Percentiles rank a stretch among this genome's conserved stretches.
phyloP scores from a whole-genome alignment of 2,329 filamentous ascomycete genomes.

The Alternaria sp. region DNA sequence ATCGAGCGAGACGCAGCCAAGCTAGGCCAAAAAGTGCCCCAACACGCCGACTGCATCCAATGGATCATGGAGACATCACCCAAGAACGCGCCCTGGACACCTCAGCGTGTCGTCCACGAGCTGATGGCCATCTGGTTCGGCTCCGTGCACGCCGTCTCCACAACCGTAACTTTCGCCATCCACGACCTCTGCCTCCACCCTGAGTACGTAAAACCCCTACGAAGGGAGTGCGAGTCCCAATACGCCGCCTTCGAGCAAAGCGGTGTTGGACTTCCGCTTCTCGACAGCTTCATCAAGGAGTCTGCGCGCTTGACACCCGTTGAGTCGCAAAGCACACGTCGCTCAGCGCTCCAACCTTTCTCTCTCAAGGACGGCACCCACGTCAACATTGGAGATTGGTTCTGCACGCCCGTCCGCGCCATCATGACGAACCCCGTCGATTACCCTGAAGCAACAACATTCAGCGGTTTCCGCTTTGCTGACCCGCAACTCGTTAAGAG shows the following conservation, averaged over 20 bases:
- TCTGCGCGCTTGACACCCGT: constrained; percentile 25
- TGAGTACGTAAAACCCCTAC: constrained; percentile 25
- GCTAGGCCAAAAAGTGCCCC: constrained; percentile 15
- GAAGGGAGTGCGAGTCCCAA: constrained; percentile 18
- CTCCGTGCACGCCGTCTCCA: constrained; percentile 37
- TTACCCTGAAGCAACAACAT: constrained; percentile 18
- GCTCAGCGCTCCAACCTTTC: constrained; percentile 21
- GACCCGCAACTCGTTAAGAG: constrained; percentile 13
- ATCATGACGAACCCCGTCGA: constrained; percentile 19
- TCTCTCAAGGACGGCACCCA: constrained; percentile 21
- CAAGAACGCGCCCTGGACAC: constrained; percentile 31
- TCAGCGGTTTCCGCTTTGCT: constrained; percentile 29
- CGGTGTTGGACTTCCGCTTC: constrained; percentile 20
- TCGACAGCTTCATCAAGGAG: constrained; percentile 34
- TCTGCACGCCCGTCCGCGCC: constrained; percentile 23
- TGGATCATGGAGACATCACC: constrained; percentile 45
- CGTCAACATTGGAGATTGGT: constrained; percentile 24
- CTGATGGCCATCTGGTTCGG: constrained; percentile 48
- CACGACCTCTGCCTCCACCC: constrained; percentile 24
- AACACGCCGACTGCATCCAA: constrained; percentile 37
- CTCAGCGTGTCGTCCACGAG: constrained; percentile 34
- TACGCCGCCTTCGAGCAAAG: constrained; percentile 21
- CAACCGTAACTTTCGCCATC: constrained; percentile 24
- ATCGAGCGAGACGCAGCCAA: constrained; percentile 17
- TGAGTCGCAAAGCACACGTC: constrained; percentile 24